These are phyloP conservation scores for Actinomortierella wolfii DNA, from an alignment of 371 early-diverging fungal genomes.

Conservation along the genomic window DNA sequence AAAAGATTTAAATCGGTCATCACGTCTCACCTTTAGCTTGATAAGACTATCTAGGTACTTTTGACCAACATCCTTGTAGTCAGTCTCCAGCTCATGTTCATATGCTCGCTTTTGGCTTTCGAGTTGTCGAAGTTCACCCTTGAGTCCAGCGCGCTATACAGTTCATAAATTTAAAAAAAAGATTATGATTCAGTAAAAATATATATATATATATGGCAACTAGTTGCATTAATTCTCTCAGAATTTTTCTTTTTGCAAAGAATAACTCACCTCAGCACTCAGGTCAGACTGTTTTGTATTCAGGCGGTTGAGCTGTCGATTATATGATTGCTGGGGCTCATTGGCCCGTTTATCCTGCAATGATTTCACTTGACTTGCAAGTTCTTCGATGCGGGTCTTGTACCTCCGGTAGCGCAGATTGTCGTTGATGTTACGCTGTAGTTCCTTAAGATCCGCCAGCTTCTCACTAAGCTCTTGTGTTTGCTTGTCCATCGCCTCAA, in stretches of 20 bases:
- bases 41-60: slow-evolving; percentile 70
- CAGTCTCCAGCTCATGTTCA: slow-evolving; percentile 67
- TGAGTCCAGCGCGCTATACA: slow-evolving; percentile 66
- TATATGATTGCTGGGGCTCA: slow-evolving; percentile 37
- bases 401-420: slow-evolving; percentile 65
- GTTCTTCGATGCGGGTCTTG: slow-evolving; percentile 37
- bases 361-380: slow-evolving; percentile 45
- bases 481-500: slow-evolving; percentile 26
- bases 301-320: slow-evolving; percentile 43
- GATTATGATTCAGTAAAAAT: neutral
- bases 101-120: slow-evolving; percentile 67
- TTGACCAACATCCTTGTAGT: slow-evolving; percentile 80
- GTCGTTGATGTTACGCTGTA: slow-evolving; percentile 69
- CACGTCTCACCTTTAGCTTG: slow-evolving; percentile 59
- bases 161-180: neutral
- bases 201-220: too few species aligned
- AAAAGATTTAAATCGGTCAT: neutral
- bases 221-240: too few species aligned
- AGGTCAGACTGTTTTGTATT: slow-evolving; percentile 53
- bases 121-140: slow-evolving; percentile 89
- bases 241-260: neutral
- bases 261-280: slow-evolving; percentile 52
- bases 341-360: slow-evolving; percentile 36
- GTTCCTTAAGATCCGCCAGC: slow-evolving; percentile 49
- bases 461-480: slow-evolving; percentile 55